Evolutionary conservation across 2,329 filamentous ascomycete genomes (phyloP).

Genomic region (Pyrenochaeta sp.): DNA sequence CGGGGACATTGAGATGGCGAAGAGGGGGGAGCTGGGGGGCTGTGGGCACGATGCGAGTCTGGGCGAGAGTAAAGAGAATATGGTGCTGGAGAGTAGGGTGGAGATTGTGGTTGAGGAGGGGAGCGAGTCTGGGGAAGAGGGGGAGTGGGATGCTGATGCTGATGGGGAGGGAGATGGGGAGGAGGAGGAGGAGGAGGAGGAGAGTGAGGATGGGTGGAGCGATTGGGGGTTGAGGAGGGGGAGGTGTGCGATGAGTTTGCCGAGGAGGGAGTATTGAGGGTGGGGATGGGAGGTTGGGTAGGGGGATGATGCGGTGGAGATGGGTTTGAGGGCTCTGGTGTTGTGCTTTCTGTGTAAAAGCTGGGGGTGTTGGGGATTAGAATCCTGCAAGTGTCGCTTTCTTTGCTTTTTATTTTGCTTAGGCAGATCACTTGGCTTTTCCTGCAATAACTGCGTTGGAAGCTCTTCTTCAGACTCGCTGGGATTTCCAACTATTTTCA

Average conservation of each 20-base stretch:
- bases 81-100: conserved; percentile 34
- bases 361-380: no score
- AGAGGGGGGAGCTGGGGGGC: no score
- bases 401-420: no score
- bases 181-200: conserved; percentile 14
- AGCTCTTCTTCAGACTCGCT: no score
- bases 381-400: no score
- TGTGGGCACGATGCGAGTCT: background rate
- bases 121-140: conserved; percentile 12
- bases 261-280: conserved; percentile 19
- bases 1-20: conserved; percentile 11
- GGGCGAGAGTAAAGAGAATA: conserved; percentile 26
- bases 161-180: conserved; percentile 2
- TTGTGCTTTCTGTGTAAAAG: no score
- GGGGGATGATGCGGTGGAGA: background rate
- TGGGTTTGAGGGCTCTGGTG: background rate
- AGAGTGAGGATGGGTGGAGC: conserved; percentile 19
- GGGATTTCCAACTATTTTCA: no score
- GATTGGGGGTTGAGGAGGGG: conserved; percentile 12
- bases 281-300: background rate
- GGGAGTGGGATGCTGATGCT: conserved; percentile 11
- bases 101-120: conserved; percentile 30
- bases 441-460: no score
- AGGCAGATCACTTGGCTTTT: no score
- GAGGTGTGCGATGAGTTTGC: conserved; percentile 24